Evolutionary conservation across 2,329 filamentous ascomycete species (phyloP).

Genomic region (Pestalotiopsis sp.): DNA sequence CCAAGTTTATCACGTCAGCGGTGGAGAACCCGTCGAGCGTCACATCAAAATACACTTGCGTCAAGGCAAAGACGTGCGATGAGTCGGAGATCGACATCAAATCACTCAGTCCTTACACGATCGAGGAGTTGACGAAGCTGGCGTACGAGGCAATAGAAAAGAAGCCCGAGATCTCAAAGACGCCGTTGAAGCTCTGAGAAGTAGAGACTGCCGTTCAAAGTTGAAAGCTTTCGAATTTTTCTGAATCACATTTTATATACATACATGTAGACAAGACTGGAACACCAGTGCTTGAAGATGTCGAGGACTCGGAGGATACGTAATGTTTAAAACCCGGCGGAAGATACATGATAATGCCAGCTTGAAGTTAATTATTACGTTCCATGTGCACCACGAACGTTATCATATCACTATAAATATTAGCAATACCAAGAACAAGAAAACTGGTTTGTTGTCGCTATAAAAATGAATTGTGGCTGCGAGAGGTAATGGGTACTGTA

Average conservation of each 20-base stretch:
- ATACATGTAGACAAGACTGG: not conserved
- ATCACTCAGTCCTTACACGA: slow-evolving; percentile 42
- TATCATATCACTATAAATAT: not conserved
- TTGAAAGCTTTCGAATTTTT: not conserved
- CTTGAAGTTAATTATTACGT: not conserved
- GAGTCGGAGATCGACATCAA: slow-evolving; percentile 48
- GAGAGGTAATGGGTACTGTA: no score
- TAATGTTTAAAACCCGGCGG: not conserved
- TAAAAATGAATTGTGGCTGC: no score
- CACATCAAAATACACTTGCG: slow-evolving; percentile 41
- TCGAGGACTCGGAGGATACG: not conserved
- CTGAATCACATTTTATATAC: not conserved
- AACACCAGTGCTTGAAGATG: not conserved
- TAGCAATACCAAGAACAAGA: no score
- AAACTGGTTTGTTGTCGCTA: no score
- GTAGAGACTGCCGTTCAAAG: not conserved
- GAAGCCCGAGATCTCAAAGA: slow-evolving; percentile 18
- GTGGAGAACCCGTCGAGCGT: slow-evolving; percentile 36
- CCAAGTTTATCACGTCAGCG: slow-evolving; percentile 53
- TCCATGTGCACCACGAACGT: not conserved
- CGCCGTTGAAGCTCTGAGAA: slow-evolving; percentile 19
- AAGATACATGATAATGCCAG: not conserved
- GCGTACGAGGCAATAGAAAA: slow-evolving; percentile 32
- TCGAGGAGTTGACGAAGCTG: slow-evolving; percentile 43
- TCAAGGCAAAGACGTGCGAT: slow-evolving; percentile 53